Conservation (phyloP, 345 rosid genomes). For the Streptanthus diversifolius region DNA sequence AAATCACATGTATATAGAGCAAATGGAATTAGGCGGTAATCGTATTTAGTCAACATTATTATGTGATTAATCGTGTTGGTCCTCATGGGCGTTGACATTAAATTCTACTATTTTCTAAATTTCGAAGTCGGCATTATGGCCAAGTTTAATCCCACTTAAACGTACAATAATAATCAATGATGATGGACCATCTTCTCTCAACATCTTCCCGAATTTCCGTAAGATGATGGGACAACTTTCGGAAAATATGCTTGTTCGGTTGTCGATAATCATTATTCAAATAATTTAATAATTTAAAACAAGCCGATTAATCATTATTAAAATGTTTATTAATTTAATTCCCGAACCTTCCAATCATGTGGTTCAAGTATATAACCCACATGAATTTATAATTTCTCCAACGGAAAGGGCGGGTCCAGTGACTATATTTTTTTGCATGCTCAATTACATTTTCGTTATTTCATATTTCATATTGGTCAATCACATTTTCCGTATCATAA, state of each 20-base stretch:
- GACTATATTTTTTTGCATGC: conserved; percentile 21
- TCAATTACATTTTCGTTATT: neutral
- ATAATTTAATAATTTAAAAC: neutral
- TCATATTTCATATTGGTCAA: neutral
- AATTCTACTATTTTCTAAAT: neutral
- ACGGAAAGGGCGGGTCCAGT: conserved; percentile 1
- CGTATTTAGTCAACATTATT: conserved; percentile 27
- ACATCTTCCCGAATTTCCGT: conserved; percentile 9
- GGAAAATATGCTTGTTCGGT: conserved; percentile 4
- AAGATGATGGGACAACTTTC: neutral
- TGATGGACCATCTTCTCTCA: conserved; percentile 1
- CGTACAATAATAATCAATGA: neutral
- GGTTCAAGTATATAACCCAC: conserved; percentile 17
- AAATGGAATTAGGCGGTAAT: conserved; percentile 14
- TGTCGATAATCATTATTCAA: conserved; percentile 14
- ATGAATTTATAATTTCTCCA: conserved; percentile 3
- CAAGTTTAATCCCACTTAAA: conserved; percentile 3
- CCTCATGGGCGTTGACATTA: neutral
- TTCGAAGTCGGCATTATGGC: conserved; percentile 6
- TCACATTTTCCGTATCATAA: no score
- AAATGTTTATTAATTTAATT: neutral
- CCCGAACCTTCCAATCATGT: conserved; percentile 25
- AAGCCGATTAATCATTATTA: conserved; percentile 7
- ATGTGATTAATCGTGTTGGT: conserved; percentile 7
- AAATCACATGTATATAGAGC: conserved; percentile 15